Evolutionary conservation across 177 flowering plant genomes (phyloP), one percentile per base, ranked within the genome.

Genomic region (Vitis hybrid): DNA sequence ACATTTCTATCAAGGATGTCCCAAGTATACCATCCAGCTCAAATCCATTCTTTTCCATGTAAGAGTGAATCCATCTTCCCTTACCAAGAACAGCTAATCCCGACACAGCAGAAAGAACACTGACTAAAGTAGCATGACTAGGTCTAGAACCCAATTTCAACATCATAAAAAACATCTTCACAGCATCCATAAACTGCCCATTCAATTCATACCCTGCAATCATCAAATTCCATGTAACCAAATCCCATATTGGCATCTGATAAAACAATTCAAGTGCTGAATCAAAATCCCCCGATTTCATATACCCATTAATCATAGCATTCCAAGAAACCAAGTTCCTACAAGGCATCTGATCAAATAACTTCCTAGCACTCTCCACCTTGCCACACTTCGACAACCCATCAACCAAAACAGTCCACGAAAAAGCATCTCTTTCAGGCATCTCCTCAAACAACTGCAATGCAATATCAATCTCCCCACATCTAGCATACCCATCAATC

Each of bases 271-370:
- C 15, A 14, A 52, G 26, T 0, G 85, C 81, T 32, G 62, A 9
- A 18, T 60, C 65, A 54, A 59, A 40, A 63, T 78, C 75, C 66
- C 83, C 78, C 15, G 67, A 61, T 57, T 81, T 81, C 82, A 79
- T 76, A 26, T 77, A 79, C 70, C 86, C 87, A 77, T 79, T 79
- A 30, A 84, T 84, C 86, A 84, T 84, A 2, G 80, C 77, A 69
- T 77, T 77, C 80, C 80, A 77, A 6, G 80, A 73, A 50, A 73
- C 70, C 14, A 65, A 40, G 64, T 32, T 80, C 65, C 71, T 67
- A 56, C 26, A 40, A 1, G 84, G 82, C 83, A 80, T 85, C 64
- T 21, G 61, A 52, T 82, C 70, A 34, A 85, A 83, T 40, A 82
- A 10, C 56, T 76, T 49, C 34, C 77, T 56, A 15, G 79, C 82